A percentile compares a stretch with the other conserved stretches of the same genome.
Evolutionary conservation across 441 rosid genomes (phyloP).

Genomic region (Populus trichocarpa): DNA sequence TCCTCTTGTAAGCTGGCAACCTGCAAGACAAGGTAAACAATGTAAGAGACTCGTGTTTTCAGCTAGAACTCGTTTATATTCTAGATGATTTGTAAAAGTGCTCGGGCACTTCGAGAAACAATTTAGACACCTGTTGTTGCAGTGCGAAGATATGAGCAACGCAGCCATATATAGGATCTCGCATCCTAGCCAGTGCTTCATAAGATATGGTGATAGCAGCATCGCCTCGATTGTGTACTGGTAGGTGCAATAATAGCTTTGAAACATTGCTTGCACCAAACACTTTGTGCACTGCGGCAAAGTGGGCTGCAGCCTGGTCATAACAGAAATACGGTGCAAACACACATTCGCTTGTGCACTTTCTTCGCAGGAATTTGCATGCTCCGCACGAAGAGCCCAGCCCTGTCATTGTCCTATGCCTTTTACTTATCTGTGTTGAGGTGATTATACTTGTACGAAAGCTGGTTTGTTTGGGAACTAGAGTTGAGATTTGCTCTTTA

Average conservation of each 20-base stretch:
- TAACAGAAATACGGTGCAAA: conserved; percentile 91
- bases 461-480: conserved; percentile 28
- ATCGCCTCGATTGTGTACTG: conserved; percentile 48
- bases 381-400: conserved; percentile 92
- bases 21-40: conserved; percentile 35
- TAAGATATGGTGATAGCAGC: conserved; percentile 85
- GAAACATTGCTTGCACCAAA: conserved; percentile 97
- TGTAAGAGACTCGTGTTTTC: background rate
- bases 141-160: conserved; percentile 85
- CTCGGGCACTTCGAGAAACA: background rate
- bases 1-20: conserved; percentile 72
- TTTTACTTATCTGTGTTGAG: conserved; percentile 19
- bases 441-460: conserved; percentile 17
- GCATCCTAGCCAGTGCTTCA: conserved; percentile 85
- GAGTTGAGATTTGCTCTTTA: conserved; percentile 38
- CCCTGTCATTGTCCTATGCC: conserved; percentile 61
- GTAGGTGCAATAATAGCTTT: conserved; percentile 68
- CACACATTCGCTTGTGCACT: conserved; percentile 74
- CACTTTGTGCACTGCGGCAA: conserved; percentile 90
- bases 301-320: conserved; percentile 76
- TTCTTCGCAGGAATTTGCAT: conserved; percentile 94
- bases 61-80: conserved; percentile 2
- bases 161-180: conserved; percentile 85
- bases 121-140: conserved; percentile 70
- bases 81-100: background rate